Conservation (phyloP, 2,329 filamentous ascomycete genomes). For the Cordyceps militaris region DNA sequence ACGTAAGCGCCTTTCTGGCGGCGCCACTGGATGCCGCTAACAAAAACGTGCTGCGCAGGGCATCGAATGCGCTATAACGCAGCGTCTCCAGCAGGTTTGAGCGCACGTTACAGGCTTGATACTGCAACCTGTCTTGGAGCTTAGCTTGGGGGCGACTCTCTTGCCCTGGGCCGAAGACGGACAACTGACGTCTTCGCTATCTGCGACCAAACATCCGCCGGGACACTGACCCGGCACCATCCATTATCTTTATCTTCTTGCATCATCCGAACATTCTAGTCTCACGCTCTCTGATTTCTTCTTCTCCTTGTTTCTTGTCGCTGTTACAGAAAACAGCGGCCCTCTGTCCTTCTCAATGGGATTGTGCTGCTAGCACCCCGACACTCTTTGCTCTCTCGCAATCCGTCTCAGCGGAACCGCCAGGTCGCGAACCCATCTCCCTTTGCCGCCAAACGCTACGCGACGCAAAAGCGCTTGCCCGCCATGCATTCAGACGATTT, state of each 20-base stretch:
- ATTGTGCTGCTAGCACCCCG: not conserved
- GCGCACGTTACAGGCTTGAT: not conserved
- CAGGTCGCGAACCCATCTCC: conserved; percentile 4
- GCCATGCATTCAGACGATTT: conserved; percentile 41
- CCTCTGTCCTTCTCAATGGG: not conserved
- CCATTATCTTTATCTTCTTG: not conserved
- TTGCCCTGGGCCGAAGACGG: conserved; percentile 5
- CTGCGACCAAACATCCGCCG: not conserved
- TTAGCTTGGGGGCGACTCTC: not conserved
- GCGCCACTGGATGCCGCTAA: not conserved
- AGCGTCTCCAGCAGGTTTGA: not conserved
- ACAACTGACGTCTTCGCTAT: not conserved
- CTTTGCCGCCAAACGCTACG: not conserved
- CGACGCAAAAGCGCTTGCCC: not conserved
- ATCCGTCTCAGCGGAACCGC: not conserved
- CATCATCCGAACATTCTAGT: not conserved
- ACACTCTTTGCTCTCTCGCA: not conserved
- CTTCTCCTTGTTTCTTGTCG: not conserved
- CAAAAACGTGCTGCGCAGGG: not conserved
- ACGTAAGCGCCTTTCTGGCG: not conserved
- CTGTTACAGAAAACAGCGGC: not conserved
- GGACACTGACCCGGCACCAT: conserved; percentile 5
- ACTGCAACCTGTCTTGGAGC: no score
- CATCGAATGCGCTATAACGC: not conserved
- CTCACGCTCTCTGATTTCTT: not conserved